phyloP scores from a whole-genome alignment of 2,329 filamentous ascomycete species.

The Tolypocladium cylindrosporum region DNA sequence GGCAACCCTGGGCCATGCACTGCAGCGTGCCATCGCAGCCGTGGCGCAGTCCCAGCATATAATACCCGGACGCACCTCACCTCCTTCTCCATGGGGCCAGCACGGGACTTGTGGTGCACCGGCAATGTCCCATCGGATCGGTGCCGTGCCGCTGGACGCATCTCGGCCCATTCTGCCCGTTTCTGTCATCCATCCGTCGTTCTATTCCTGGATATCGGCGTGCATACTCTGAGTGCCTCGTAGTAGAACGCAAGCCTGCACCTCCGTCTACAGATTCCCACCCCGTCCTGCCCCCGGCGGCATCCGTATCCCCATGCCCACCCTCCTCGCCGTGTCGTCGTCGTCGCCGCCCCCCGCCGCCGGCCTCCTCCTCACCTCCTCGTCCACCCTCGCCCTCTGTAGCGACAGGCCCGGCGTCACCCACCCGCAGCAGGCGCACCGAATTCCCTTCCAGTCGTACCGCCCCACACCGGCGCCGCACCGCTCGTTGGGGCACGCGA shows the following conservation, averaged over 20 bases:
- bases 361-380: slow-evolving; percentile 29
- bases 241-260: background rate
- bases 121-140: background rate
- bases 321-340: slow-evolving; percentile 5
- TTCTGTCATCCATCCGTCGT: too few species aligned
- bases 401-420: slow-evolving; percentile 84
- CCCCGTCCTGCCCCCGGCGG: slow-evolving; percentile 32
- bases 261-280: background rate
- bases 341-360: slow-evolving; percentile 10
- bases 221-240: background rate
- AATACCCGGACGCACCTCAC: too few species aligned
- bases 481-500: slow-evolving; percentile 69
- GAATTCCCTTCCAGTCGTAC: slow-evolving; percentile 93
- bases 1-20: background rate
- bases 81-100: background rate
- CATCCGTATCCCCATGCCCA: slow-evolving; percentile 40
- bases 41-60: background rate
- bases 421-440: slow-evolving; percentile 86
- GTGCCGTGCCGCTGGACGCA: background rate
- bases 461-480: slow-evolving; percentile 81
- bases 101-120: background rate
- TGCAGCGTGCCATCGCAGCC: background rate
- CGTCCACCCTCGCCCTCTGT: slow-evolving; percentile 73
- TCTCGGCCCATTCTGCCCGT: background rate
- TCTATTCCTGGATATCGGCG: background rate